A percentile compares a stretch with the other conserved stretches of the same genome.
These are phyloP conservation scores for Pythium coloratum DNA, from an alignment of 352 stramenopile species.

Conservation along the genomic window DNA sequence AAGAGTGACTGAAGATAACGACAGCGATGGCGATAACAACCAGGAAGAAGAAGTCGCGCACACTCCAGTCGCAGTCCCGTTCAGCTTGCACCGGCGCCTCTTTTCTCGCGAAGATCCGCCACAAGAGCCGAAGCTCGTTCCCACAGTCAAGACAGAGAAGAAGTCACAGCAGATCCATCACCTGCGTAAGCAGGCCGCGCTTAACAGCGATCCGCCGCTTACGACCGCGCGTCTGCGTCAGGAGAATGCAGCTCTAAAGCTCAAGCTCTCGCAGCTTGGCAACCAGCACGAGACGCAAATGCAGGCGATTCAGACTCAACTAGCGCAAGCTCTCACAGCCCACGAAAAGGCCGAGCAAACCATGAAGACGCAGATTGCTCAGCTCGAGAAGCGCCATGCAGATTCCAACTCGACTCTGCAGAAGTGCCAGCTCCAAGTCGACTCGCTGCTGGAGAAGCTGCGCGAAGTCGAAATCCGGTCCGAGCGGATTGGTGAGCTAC, in stretches of 20 bases:
- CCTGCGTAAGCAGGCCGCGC: neutral
- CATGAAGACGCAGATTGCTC: slow-evolving; percentile 18
- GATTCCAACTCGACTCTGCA: slow-evolving; percentile 1
- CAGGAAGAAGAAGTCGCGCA: slow-evolving; percentile 15
- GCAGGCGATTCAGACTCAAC: slow-evolving; percentile 3
- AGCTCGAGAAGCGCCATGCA: slow-evolving; percentile 15
- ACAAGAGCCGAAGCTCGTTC: neutral
- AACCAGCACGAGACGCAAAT: slow-evolving; percentile 24
- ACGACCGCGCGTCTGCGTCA: slow-evolving; percentile 13
- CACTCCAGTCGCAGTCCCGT: too few relatives aligned
- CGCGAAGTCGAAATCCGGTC: slow-evolving; percentile 7
- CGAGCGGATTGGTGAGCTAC: neutral
- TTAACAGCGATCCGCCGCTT: slow-evolving; percentile 4
- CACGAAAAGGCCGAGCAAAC: slow-evolving; percentile 11
- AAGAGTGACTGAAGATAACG: neutral
- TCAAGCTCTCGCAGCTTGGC: slow-evolving; percentile 10
- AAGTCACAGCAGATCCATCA: slow-evolving; percentile 1
- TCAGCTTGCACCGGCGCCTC: neutral
- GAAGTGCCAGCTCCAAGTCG: slow-evolving; percentile 11
- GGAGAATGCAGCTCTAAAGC: slow-evolving; percentile 24
- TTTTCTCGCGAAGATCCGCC: neutral
- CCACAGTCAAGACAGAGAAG: neutral
- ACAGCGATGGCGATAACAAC: slow-evolving; percentile 19
- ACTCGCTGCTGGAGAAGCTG: slow-evolving; percentile 4
- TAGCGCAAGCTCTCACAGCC: neutral